These are phyloP conservation scores for Ganoderma sinense DNA, from an alignment of 1,284 basidiomycete species.

Conservation along the genomic window DNA sequence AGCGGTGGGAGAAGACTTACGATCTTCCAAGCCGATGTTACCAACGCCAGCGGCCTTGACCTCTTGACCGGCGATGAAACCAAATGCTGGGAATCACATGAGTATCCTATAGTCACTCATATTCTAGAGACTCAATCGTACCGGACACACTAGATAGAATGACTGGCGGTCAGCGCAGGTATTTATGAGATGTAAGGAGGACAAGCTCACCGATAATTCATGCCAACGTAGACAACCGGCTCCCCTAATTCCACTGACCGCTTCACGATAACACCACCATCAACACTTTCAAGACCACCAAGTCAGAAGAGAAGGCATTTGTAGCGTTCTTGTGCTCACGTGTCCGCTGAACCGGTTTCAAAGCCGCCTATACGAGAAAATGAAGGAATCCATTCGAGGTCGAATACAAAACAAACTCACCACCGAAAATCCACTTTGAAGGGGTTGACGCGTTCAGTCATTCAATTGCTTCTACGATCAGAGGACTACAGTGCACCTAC, in stretches of 20 bases:
- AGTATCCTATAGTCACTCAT: background rate
- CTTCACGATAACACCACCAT: slow-evolving; percentile 40
- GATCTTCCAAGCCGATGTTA: slow-evolving; percentile 62
- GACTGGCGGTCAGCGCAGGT: background rate
- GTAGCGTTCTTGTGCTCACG: background rate
- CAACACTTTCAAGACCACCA: slow-evolving; percentile 25
- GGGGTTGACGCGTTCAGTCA: background rate
- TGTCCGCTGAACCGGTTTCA: slow-evolving; percentile 28
- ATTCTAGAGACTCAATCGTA: background rate
- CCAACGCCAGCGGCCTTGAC: slow-evolving; percentile 56
- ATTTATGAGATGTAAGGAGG: background rate
- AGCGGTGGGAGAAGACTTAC: slow-evolving; percentile 40
- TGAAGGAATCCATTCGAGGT: background rate
- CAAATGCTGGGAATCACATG: slow-evolving; percentile 10
- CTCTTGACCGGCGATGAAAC: slow-evolving; percentile 45
- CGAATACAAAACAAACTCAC: slow-evolving; percentile 39
- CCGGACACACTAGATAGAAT: background rate
- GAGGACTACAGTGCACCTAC: background rate
- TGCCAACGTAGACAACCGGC: slow-evolving; percentile 31
- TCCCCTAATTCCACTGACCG: slow-evolving; percentile 44
- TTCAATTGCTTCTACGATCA: background rate
- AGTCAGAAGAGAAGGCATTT: background rate
- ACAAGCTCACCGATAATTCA: slow-evolving; percentile 24
- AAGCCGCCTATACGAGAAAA: slow-evolving; percentile 35
- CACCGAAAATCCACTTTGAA: slow-evolving; percentile 61